A percentile compares a stretch with the other conserved stretches of the same genome.
phyloP scores from a whole-genome alignment of 2,329 filamentous ascomycete species.

The Fusarium proliferatum region DNA sequence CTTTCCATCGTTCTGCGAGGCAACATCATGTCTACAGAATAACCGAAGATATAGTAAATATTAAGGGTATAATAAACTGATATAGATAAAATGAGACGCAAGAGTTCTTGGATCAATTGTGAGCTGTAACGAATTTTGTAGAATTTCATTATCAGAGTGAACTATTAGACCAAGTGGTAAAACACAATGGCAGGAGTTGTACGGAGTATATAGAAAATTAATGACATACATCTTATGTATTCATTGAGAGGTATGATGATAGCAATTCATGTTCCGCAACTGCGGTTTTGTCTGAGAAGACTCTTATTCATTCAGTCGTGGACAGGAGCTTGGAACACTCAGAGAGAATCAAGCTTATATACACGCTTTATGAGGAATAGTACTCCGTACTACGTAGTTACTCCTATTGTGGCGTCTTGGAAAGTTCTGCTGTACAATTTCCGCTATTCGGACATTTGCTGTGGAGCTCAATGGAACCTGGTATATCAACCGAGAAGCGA shows the following conservation, averaged over 20 bases:
- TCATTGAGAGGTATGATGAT: neutral
- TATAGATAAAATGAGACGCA: neutral
- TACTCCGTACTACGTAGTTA: neutral
- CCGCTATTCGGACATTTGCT: slow-evolving; percentile 9
- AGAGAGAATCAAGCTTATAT: neutral
- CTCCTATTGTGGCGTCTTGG: slow-evolving; percentile 2
- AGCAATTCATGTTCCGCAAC: neutral
- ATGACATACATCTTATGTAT: neutral
- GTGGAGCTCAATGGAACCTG: slow-evolving; percentile 5
- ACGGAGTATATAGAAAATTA: neutral
- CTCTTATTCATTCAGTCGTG: neutral
- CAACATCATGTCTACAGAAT: neutral
- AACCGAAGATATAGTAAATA: neutral
- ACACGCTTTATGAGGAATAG: neutral
- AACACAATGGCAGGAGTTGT: neutral
- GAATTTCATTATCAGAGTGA: neutral
- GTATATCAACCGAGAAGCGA: neutral
- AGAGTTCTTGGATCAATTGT: neutral
- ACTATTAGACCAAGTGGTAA: neutral
- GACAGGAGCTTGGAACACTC: neutral
- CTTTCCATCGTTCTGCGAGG: no score
- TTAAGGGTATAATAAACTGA: neutral
- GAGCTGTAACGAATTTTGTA: neutral
- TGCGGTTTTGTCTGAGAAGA: neutral
- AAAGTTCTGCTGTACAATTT: slow-evolving; percentile 3